These are phyloP conservation scores for Ilyonectria sp. DNA, from an alignment of 2,329 filamentous ascomycete species.

Conservation along the genomic window DNA sequence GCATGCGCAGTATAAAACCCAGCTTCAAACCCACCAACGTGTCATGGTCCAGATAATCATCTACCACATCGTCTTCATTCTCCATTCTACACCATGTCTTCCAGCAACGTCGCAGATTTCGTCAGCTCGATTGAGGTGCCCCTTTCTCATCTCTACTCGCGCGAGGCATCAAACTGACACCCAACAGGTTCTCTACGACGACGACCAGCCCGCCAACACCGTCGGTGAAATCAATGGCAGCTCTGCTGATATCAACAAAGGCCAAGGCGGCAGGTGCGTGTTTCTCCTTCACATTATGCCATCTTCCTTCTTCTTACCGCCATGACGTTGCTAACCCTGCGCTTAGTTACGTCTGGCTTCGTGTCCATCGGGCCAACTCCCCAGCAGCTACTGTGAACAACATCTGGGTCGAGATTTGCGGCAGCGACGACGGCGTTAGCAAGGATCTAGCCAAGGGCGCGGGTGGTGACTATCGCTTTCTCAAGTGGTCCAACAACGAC, in stretches of 20 bases:
- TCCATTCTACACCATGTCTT: too few species aligned
- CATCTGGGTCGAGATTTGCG: slow-evolving; percentile 6
- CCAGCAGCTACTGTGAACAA: background rate
- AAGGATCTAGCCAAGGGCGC: slow-evolving; percentile 9
- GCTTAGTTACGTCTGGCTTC: slow-evolving; percentile 13
- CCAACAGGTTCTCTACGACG: background rate
- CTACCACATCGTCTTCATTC: too few species aligned
- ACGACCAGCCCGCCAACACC: slow-evolving; percentile 10
- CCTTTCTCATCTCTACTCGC: background rate
- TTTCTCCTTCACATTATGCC: too few species aligned
- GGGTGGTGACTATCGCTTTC: slow-evolving; percentile 16
- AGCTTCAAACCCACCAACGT: too few species aligned
- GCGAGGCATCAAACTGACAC: background rate
- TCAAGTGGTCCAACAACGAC: background rate
- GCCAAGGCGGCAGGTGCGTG: background rate
- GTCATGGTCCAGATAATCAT: too few species aligned
- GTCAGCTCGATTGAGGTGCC: background rate
- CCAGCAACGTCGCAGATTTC: too few species aligned
- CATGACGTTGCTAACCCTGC: background rate
- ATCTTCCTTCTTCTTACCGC: background rate
- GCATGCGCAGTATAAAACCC: background rate
- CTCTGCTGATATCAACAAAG: slow-evolving; percentile 16
- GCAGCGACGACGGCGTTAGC: background rate
- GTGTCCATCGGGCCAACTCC: background rate
- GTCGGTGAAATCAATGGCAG: slow-evolving; percentile 2